Base-by-base conservation (phyloP, 2,329 filamentous ascomycete species). In the Penicillium psychrosexuale region DNA sequence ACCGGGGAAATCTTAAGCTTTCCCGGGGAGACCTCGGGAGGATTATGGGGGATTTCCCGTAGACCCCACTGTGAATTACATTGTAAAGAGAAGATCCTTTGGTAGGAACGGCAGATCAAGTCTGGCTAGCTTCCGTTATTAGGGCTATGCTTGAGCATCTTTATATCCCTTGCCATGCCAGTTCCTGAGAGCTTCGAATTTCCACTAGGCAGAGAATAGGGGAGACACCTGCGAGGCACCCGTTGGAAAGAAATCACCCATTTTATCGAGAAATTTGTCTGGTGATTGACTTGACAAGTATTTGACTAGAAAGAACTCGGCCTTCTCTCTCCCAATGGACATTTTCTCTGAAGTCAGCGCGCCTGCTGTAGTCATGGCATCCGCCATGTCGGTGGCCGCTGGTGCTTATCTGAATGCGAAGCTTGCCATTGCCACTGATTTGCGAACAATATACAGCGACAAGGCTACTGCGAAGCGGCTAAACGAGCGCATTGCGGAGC, bases 381-480 rank as follows among this genome's bases (percentile, higher is more conserved):
- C 73, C 3, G 72, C 72, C 24, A 55, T 75, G 19, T 61, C 72
- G 0, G 61, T 70, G 1, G 70, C 72, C 5, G 67, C 69, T 1
- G 71, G 68, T 5, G 72, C 72, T 17, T 78, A 78, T 57, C 56
- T 78, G 12, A 76, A 78, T 64, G 77, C 75, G 6, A 78, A 73
- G 55, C 67, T 76, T 33, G 66, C 68, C 1, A 67, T 79, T 37
- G 70, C 70, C 3, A 72, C 69, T 4, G 77, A 79, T 61, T 38
- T 79, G 5, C 55, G 66, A 8, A 56, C 68, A 2, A 62, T 78
- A 5, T 63, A 58, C 36, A 57, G 70, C 53, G 72, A 77, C 39
- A 63, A 67, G 27, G 63, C 66, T 11, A 74, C 67, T 55, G 58
- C 49, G 1, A 69, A 70, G 46, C 69, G 73, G 13, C 54, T 79